phyloP scores from a whole-genome alignment of 2,329 filamentous ascomycete species.

The Apiospora saccharicola region DNA sequence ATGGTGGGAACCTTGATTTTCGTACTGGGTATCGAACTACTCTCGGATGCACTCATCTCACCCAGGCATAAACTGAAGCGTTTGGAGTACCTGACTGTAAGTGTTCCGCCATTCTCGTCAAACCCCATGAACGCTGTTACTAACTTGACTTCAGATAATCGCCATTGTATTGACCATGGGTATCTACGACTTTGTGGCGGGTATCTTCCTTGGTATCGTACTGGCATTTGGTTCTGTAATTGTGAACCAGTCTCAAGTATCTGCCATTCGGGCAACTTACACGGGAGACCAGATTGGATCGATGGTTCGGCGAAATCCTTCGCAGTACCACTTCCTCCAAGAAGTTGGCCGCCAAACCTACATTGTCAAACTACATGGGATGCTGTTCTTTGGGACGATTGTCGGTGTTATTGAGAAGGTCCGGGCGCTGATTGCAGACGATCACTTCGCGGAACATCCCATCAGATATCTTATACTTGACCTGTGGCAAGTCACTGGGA shows the following conservation, averaged over 20 bases:
- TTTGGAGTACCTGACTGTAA: constrained; percentile 86
- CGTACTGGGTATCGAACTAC: constrained; percentile 88
- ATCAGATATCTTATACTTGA: constrained; percentile 93
- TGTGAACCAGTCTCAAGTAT: constrained; percentile 88
- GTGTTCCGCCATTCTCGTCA: constrained; percentile 34
- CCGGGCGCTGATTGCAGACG: constrained; percentile 80
- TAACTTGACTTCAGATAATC: constrained; percentile 63
- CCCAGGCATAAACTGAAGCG: constrained; percentile 87
- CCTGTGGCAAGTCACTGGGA: constrained; percentile 85
- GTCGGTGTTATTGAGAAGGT: constrained; percentile 93
- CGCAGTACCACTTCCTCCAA: constrained; percentile 85
- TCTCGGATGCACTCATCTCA: constrained; percentile 86
- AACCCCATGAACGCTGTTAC: constrained; percentile 17
- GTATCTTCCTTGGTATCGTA: constrained; percentile 90
- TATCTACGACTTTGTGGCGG: constrained; percentile 93
- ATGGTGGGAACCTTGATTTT: constrained; percentile 97
- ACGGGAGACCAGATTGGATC: constrained; percentile 89
- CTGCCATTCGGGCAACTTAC: constrained; percentile 89
- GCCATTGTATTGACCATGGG: constrained; percentile 96
- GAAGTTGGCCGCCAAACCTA: constrained; percentile 88
- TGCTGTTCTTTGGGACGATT: constrained; percentile 98
- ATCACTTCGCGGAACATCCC: constrained; percentile 77
- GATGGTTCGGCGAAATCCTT: constrained; percentile 88
- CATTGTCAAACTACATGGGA: constrained; percentile 90
- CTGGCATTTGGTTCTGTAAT: constrained; percentile 91